These are phyloP conservation scores for Cephalotrichum gorgonifer DNA, from an alignment of 2,329 filamentous ascomycete species.

Conservation along the genomic window DNA sequence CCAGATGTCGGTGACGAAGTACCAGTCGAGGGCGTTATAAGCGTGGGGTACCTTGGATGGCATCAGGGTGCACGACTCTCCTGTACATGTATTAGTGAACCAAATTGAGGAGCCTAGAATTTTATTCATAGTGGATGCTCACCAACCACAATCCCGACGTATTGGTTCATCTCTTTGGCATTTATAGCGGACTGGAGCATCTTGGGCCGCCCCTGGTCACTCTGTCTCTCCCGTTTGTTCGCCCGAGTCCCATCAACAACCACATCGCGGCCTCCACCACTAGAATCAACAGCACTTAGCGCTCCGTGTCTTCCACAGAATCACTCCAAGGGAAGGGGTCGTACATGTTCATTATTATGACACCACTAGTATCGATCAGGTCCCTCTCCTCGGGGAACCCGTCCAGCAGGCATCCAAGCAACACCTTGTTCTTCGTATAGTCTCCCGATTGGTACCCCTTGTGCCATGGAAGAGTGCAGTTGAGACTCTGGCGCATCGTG, in stretches of 20 bases:
- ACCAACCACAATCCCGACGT: conserved; percentile 31
- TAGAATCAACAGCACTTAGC: conserved; percentile 10
- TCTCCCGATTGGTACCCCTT: conserved; percentile 48
- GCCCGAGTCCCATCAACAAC: background rate
- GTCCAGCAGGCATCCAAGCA: conserved; percentile 49
- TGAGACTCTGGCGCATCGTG: conserved; percentile 46
- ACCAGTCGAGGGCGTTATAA: conserved; percentile 59
- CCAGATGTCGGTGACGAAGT: conserved; percentile 61
- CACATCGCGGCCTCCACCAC: conserved; percentile 6
- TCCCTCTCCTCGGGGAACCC: conserved; percentile 41
- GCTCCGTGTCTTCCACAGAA: background rate
- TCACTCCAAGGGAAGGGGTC: conserved; percentile 15
- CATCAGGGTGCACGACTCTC: conserved; percentile 37
- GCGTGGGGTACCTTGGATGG: conserved; percentile 40
- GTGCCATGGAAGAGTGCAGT: conserved; percentile 54
- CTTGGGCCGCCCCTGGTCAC: conserved; percentile 6
- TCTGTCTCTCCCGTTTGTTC: conserved; percentile 11
- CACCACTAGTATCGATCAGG: conserved; percentile 16
- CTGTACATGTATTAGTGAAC: conserved; percentile 17
- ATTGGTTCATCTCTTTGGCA: conserved; percentile 31
- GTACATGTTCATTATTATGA: conserved; percentile 51
- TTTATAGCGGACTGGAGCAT: conserved; percentile 34
- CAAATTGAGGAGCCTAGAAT: background rate
- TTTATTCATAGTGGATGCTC: conserved; percentile 6
- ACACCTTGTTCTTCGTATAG: conserved; percentile 39